phyloP scores from a whole-genome alignment of 805 yeast genomes.

The Lipomyces sp. region DNA sequence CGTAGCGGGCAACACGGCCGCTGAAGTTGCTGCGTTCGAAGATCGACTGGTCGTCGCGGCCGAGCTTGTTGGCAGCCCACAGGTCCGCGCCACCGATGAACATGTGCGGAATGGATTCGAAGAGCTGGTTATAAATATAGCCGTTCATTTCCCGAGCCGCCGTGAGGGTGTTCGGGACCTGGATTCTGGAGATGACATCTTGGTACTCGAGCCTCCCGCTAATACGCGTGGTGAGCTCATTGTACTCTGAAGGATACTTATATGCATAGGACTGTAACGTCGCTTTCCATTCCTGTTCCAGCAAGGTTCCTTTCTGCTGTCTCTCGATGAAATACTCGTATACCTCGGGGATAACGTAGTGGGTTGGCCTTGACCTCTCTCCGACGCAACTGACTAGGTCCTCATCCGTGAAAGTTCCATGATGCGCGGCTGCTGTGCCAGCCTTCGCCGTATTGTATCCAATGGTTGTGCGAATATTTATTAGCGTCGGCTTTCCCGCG shows the following conservation, averaged over 20 bases:
- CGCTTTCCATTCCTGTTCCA: slow-evolving; percentile 41
- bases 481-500: slow-evolving; percentile 46
- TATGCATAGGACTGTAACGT: slow-evolving; percentile 39
- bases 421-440: slow-evolving; percentile 38
- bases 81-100: slow-evolving; percentile 50
- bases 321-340: slow-evolving; percentile 44
- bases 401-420: slow-evolving; percentile 47
- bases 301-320: slow-evolving; percentile 39
- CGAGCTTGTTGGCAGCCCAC: slow-evolving; percentile 33
- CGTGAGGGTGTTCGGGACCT: slow-evolving; percentile 37
- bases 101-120: slow-evolving; percentile 42
- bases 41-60: not conserved
- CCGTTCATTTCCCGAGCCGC: slow-evolving; percentile 35
- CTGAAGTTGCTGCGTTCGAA: slow-evolving; percentile 2
- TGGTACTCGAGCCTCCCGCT: slow-evolving; percentile 45
- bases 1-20: slow-evolving; percentile 35
- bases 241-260: slow-evolving; percentile 44
- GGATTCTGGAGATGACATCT: slow-evolving; percentile 31
- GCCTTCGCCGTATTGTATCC: slow-evolving; percentile 46
- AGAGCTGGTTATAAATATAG: slow-evolving; percentile 43
- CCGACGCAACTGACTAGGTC: slow-evolving; percentile 36
- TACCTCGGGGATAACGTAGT: slow-evolving; percentile 42
- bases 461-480: slow-evolving; percentile 47
- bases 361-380: slow-evolving; percentile 35
- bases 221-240: slow-evolving; percentile 43